Conservation (phyloP, 495 filamentous ascomycete genomes). For the Corynascus novoguineensis region DNA sequence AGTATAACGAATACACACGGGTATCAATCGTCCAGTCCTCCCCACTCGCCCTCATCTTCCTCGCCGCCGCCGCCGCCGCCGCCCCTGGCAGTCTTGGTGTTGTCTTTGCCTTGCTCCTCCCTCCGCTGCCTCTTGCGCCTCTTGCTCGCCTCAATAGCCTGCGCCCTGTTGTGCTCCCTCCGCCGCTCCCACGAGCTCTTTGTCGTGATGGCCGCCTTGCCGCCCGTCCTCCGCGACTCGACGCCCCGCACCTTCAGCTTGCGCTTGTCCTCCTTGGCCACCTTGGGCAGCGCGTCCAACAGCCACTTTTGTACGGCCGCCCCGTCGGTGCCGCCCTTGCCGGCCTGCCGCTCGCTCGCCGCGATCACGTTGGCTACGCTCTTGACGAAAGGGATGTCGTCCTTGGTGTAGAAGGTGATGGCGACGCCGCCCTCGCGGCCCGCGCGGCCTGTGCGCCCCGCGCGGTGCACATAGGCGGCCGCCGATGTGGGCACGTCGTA, state of each 20-base stretch:
- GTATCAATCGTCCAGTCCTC: slow-evolving; percentile 51
- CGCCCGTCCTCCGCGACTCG: slow-evolving; percentile 56
- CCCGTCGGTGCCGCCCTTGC: slow-evolving; percentile 38
- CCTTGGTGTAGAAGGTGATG: slow-evolving; percentile 90
- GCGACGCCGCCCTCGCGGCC: slow-evolving; percentile 86
- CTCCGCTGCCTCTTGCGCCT: slow-evolving; percentile 43
- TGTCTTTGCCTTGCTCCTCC: no score
- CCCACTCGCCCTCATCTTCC: slow-evolving; percentile 52
- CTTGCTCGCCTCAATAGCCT: slow-evolving; percentile 67
- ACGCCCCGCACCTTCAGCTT: slow-evolving; percentile 77
- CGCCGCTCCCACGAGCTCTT: slow-evolving; percentile 85
- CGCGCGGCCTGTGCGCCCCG: slow-evolving; percentile 84
- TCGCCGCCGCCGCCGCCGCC: slow-evolving; percentile 34
- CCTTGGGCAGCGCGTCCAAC: slow-evolving; percentile 76
- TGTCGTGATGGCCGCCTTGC: slow-evolving; percentile 67
- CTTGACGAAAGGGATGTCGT: slow-evolving; percentile 86
- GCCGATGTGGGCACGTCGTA: slow-evolving; percentile 90
- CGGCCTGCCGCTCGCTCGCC: slow-evolving; percentile 64
- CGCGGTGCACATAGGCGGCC: slow-evolving; percentile 87
- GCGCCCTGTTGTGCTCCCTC: slow-evolving; percentile 68
- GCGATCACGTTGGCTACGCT: slow-evolving; percentile 89
- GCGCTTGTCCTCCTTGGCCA: slow-evolving; percentile 75
- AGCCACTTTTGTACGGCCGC: slow-evolving; percentile 72
- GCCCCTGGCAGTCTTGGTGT: no score
- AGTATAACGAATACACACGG: not conserved